Percentiles rank a stretch among this genome's conserved stretches.
These are phyloP conservation scores for Sechiopsis laciniata DNA, from an alignment of 306 rosid species.

Conservation along the genomic window DNA sequence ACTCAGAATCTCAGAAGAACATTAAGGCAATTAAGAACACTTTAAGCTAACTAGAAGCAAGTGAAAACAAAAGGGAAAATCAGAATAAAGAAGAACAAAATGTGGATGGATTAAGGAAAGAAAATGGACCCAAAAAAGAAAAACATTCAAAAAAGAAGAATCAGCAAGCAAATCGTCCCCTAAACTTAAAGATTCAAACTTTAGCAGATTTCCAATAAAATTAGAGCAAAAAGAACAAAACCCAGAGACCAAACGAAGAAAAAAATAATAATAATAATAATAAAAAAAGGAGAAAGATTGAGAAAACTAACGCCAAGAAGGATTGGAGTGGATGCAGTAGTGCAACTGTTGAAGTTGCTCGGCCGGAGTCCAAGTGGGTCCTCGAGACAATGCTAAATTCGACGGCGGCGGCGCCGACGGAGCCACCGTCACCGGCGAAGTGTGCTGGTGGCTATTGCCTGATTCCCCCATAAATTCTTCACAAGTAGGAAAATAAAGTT, in stretches of 20 bases:
- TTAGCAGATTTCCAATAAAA: no score
- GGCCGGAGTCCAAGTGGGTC: constrained; percentile 70
- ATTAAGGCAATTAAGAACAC: not conserved
- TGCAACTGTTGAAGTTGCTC: constrained; percentile 79
- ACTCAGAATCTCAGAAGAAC: not conserved
- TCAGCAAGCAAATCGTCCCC: no score
- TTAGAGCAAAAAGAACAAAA: not conserved
- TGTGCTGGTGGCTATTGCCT: constrained; percentile 43
- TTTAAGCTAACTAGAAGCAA: not conserved
- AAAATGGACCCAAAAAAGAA: not conserved
- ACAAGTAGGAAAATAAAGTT: not conserved
- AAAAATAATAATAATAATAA: no score
- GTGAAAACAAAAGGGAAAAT: constrained; percentile 28
- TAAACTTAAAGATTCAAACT: no score
- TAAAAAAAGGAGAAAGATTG: constrained; percentile 7
- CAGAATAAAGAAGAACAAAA: constrained; percentile 26
- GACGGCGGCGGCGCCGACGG: constrained; percentile 31
- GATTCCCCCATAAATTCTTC: constrained; percentile 53
- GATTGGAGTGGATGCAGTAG: constrained; percentile 94
- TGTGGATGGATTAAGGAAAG: constrained; percentile 20
- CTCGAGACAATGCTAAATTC: constrained; percentile 39
- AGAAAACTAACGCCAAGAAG: constrained; percentile 85
- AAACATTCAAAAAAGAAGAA: not conserved
- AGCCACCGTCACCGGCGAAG: constrained; percentile 36
- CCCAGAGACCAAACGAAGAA: not conserved